Conservation (phyloP, 2,329 filamentous ascomycete species). For the Penicillium decumbens region DNA sequence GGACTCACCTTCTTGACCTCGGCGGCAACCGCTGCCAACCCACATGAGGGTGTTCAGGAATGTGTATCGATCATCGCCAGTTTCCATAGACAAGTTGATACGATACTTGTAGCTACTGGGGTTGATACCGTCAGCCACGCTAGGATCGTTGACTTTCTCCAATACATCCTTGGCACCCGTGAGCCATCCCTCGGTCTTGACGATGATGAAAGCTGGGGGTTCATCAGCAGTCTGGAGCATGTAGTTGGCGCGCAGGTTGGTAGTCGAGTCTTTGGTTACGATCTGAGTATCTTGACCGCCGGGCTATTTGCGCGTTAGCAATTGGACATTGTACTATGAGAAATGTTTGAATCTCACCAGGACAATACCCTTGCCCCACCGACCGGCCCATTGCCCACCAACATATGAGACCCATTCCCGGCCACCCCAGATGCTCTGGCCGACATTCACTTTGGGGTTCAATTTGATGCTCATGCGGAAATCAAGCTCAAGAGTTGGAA, state of each 20-base stretch:
- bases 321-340: constrained; percentile 1
- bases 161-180: constrained; percentile 48
- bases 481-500: constrained; percentile 48
- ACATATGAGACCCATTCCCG: constrained; percentile 51
- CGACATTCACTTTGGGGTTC: constrained; percentile 48
- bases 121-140: constrained; percentile 44
- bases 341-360: constrained; percentile 35
- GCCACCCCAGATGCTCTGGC: constrained; percentile 47
- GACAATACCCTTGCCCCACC: constrained; percentile 51
- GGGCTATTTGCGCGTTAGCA: constrained; percentile 31
- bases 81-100: constrained; percentile 47
- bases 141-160: constrained; percentile 46
- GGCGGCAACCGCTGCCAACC: constrained; percentile 47
- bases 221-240: constrained; percentile 50
- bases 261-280: constrained; percentile 46
- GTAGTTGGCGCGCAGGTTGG: constrained; percentile 44
- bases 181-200: constrained; percentile 47
- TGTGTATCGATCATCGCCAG: constrained; percentile 47
- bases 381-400: constrained; percentile 50
- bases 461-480: constrained; percentile 52
- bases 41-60: constrained; percentile 50
- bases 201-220: constrained; percentile 47
- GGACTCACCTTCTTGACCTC: constrained; percentile 43
- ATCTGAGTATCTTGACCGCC: constrained; percentile 50
- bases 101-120: constrained; percentile 49